A percentile compares a stretch with the other conserved stretches of the same genome.
These are phyloP conservation scores for Geranium incanum DNA, from an alignment of 441 rosid species.

Conservation along the genomic window DNA sequence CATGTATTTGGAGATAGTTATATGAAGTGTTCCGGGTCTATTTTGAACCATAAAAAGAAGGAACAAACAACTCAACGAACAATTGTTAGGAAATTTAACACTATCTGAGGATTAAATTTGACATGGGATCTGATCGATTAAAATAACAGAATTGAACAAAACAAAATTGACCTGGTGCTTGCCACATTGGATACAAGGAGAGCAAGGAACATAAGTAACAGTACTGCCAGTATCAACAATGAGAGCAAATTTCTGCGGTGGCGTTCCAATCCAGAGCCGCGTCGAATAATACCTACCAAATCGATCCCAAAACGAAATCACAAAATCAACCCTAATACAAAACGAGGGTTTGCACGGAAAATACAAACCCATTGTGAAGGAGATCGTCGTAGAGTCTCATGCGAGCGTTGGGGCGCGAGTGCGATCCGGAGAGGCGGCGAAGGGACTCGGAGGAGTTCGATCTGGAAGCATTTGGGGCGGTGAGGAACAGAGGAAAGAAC, in stretches of 20 bases:
- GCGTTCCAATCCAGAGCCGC: slow-evolving; percentile 85
- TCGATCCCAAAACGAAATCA: not conserved
- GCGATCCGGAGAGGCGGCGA: slow-evolving; percentile 44
- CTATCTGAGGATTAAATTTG: too few relatives aligned
- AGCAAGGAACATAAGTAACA: slow-evolving; percentile 87
- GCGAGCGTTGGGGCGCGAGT: slow-evolving; percentile 46
- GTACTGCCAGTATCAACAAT: slow-evolving; percentile 94
- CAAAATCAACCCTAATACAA: not conserved
- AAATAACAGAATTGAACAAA: not conserved
- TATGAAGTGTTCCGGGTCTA: too few relatives aligned
- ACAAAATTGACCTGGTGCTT: slow-evolving; percentile 53
- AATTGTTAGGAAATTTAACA: too few relatives aligned
- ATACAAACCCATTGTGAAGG: slow-evolving; percentile 55
- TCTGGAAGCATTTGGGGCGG: slow-evolving; percentile 36
- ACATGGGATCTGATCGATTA: too few relatives aligned
- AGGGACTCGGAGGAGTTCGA: slow-evolving; percentile 24
- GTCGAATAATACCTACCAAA: slow-evolving; percentile 66
- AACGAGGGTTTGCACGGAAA: not conserved
- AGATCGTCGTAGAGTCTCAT: slow-evolving; percentile 95
- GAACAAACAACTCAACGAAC: too few relatives aligned
- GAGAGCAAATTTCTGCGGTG: slow-evolving; percentile 87
- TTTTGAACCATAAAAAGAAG: too few relatives aligned
- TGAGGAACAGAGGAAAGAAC: slow-evolving; percentile 58
- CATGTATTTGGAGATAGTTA: too few relatives aligned
- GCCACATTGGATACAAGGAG: slow-evolving; percentile 76